Evolutionary conservation across 2,329 filamentous ascomycete species (phyloP), one percentile per base, ranked within the genome.

Genomic region (Talaromyces sp.): DNA sequence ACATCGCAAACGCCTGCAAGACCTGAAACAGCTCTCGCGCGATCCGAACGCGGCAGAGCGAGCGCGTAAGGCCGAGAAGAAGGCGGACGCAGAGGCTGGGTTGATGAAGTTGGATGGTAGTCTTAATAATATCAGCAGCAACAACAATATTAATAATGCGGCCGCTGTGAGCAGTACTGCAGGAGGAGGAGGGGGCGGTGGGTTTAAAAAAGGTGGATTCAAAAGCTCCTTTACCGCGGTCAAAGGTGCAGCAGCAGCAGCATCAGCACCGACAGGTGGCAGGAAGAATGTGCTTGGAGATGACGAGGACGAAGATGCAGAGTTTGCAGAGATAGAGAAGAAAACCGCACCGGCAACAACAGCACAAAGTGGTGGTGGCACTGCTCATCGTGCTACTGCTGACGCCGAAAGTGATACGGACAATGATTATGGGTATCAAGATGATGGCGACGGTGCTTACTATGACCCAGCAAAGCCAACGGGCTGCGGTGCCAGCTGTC

Each of bases 121-220:
- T 43, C 62, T 64, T 29, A 38, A 61, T 26, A 54, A 65, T 60
- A 26, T 60, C 58, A 68, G 66, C n/a, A n/a, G n/a, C 50, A 62
- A 65, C 17, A 55, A 55, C 10, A 48, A 56, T 48, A 8, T 32
- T 35, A 54, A 41, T 26, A n/a, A 14, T 38, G 14, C 41, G 17
- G 35, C 48, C 2, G 17, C 35, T 7, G 21, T 53, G 24, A 24
- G 46, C 14, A 41, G 51, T 26, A 17, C 35, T 3, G 26, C 3
- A 26, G 62, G 67, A n/a, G 76, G 77, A 0, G 68, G 69, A 1
- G 65, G 69, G 1, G 65, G 67, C 2, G 27, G 41, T n/a, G 72
- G 76, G 0, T 92, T 92, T 70, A 92, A 92, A 76, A 94, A 93
- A 70, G 87, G 88, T 1, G 90, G 90, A 0, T 92, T 92, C 74